Base-by-base conservation (phyloP, 1,139 yeast species). In the Suhomyces coccinellae region DNA sequence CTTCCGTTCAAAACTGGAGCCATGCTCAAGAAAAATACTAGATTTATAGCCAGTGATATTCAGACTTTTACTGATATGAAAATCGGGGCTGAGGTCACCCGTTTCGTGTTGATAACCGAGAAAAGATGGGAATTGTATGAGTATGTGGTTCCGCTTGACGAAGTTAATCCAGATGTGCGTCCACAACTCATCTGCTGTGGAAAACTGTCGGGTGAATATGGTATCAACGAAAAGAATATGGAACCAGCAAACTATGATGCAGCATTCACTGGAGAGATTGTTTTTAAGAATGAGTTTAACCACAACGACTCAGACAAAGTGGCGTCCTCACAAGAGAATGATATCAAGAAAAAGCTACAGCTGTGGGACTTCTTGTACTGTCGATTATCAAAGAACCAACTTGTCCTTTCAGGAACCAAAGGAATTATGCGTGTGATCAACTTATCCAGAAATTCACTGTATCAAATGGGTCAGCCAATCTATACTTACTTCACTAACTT, bases 111-210 rank as follows among this genome's bases (percentile, higher is more conserved):
- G 6, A 71, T 88, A 5, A 74, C 83, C 4, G 85, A 85, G 24
- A 77, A 78, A 48, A 78, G 80, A 58, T 87, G 95, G 90, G 87
- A 85, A 58, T 79, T 89, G 2, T 88, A 78, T 58, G 70, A 73
- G 29, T 74, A 84, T 12, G 58, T 59, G 20, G 53, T 50, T 6
- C 50, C 61, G 5, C 44, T 56, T 12, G 50, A 51, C 24, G 53
- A 50, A 5, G 38, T 44, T 1, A 54, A 53, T 8, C 69, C 74
- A 13, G 71, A 71, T 26, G 63, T 59, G 22, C 68, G 75, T 9
- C 96, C 97, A 0, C 53, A 48, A 8, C 59, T 87, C 35, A 56
- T 80, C 17, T 86, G 87, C 52, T 81, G 88, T 56, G 96, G 96
- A 1, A 80, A 73, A 50, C 75, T 75, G 55, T 72, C 76, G 27